Base-by-base conservation (phyloP, 208 protist species). In the Blastocrithidia nonstop region DNA sequence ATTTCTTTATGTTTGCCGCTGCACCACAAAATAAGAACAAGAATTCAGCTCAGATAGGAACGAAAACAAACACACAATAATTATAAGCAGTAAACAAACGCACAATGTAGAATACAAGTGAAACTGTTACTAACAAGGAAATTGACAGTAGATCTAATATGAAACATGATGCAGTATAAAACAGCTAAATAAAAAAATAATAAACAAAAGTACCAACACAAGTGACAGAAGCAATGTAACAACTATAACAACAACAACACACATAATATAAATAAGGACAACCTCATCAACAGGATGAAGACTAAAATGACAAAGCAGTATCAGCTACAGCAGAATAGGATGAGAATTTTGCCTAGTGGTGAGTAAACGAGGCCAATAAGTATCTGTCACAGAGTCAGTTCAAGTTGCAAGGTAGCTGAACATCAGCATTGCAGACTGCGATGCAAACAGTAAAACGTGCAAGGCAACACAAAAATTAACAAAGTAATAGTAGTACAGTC, bases 1-100 rank as follows among this genome's bases (percentile, higher is more conserved):
- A 61, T 45, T 92, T 92, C 67, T 88, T 92, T 50, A 60, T 56
- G 46, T 88, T 91, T 50, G 67, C 66, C 16, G 41, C 50, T 9
- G 61, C 63, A 8, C 76, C 72, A 35, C n/a, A n/a, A n/a, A n/a
- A n/a, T n/a, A n/a, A n/a, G n/a, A n/a, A n/a, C n/a, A n/a, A n/a
- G n/a, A n/a, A n/a, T n/a, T n/a, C n/a, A n/a, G n/a, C n/a, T n/a
- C n/a, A n/a, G n/a, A n/a, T n/a, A n/a, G n/a, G n/a, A n/a, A n/a
- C n/a, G n/a, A n/a, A n/a, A n/a, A n/a, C n/a, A n/a, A n/a, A n/a
- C n/a, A n/a, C n/a, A n/a, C n/a, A n/a, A n/a, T n/a, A n/a, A n/a
- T n/a, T n/a, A n/a, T n/a, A n/a, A n/a, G n/a, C n/a, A n/a, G n/a
- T n/a, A n/a, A n/a, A n/a, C n/a, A n/a, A n/a, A n/a, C n/a, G n/a